Percentiles rank a stretch among this genome's conserved stretches.
These are phyloP conservation scores for Phytophthora europaea DNA, from an alignment of 352 stramenopile genomes.

Conservation along the genomic window DNA sequence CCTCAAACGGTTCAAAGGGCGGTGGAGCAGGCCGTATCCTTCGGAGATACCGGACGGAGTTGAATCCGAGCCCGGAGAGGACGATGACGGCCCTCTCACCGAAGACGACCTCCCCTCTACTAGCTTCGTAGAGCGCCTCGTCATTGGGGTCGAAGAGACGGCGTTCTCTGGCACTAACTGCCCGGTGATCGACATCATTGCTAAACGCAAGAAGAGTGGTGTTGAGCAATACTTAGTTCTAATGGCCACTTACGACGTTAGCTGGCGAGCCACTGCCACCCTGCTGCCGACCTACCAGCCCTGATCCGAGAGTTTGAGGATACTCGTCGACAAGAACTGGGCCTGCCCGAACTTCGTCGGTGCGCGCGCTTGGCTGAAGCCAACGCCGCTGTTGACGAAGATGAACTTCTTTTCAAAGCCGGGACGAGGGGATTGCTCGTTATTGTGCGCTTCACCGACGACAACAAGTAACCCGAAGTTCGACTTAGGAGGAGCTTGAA, in stretches of 20 bases:
- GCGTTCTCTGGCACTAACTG: neutral
- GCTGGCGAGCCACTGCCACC: neutral
- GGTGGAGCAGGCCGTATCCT: slow-evolving; percentile 1
- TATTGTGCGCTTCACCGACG: too few species aligned
- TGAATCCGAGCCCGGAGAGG: neutral
- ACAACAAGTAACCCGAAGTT: too few species aligned
- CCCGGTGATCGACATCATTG: slow-evolving; percentile 6
- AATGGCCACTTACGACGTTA: neutral
- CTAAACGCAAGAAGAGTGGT: neutral
- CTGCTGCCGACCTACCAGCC: neutral
- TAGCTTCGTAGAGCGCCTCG: slow-evolving; percentile 8
- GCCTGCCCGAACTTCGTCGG: neutral
- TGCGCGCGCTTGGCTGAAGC: slow-evolving; percentile 5
- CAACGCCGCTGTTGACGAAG: slow-evolving; percentile 11
- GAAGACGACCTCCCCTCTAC: neutral
- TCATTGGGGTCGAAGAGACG: slow-evolving; percentile 1
- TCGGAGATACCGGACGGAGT: neutral
- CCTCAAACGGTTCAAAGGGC: neutral
- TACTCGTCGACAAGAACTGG: neutral
- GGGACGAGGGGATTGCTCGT: neutral
- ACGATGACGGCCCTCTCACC: neutral
- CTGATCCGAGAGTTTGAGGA: slow-evolving; percentile 3
- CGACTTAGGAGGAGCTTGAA: too few species aligned
- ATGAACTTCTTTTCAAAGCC: slow-evolving; percentile 12
- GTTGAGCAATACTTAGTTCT: slow-evolving; percentile 4